Conservation (phyloP, 2,329 filamentous ascomycete genomes). For the Calonectria crousiana region DNA sequence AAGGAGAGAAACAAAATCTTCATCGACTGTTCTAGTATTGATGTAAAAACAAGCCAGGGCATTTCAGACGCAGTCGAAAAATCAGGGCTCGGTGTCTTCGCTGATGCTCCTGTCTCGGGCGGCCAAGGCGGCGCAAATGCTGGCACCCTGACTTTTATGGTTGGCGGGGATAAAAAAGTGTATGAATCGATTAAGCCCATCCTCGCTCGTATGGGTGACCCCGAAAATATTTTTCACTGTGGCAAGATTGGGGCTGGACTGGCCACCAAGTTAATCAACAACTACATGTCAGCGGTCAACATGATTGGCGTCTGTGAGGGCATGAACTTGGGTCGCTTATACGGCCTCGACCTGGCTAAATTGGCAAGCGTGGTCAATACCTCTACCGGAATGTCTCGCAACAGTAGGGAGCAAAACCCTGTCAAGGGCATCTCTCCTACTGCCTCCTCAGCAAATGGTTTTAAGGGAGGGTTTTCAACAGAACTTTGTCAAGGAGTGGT, state of each 20-base stretch:
- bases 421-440: background rate
- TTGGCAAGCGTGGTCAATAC: slow-evolving; percentile 28
- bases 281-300: slow-evolving; percentile 30
- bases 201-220: slow-evolving; percentile 11
- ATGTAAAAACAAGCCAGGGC: slow-evolving; percentile 5
- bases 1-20: background rate
- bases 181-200: slow-evolving; percentile 12
- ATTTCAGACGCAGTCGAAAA: slow-evolving; percentile 9
- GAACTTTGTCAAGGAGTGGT: background rate
- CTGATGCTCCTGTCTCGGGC: slow-evolving; percentile 32
- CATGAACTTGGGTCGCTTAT: slow-evolving; percentile 27
- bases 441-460: background rate
- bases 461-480: background rate
- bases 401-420: background rate
- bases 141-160: slow-evolving; percentile 33
- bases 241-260: slow-evolving; percentile 27
- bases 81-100: slow-evolving; percentile 17
- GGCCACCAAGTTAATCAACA: slow-evolving; percentile 33
- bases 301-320: slow-evolving; percentile 34
- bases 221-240: slow-evolving; percentile 27
- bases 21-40: slow-evolving; percentile 26
- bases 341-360: slow-evolving; percentile 20
- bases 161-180: slow-evolving; percentile 8
- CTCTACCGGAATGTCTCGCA: background rate
- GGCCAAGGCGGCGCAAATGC: slow-evolving; percentile 22